Percentiles rank a stretch among this genome's conserved stretches.
These are phyloP conservation scores for Aspergillus piperis DNA, from an alignment of 2,329 filamentous ascomycete species.

Conservation along the genomic window DNA sequence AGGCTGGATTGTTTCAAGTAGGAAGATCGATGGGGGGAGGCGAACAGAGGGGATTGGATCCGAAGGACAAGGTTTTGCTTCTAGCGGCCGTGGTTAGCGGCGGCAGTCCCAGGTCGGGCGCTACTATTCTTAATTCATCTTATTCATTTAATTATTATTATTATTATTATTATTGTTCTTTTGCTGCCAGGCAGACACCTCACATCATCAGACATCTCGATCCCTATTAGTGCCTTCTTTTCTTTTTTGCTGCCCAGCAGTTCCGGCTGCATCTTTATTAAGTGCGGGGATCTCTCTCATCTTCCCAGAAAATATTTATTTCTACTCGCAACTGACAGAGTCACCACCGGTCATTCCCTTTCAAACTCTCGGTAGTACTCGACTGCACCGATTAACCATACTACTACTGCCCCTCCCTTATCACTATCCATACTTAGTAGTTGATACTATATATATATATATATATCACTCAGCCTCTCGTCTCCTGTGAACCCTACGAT, in stretches of 20 bases:
- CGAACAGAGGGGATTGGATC: not conserved
- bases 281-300: not conserved
- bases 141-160: not conserved
- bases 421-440: not conserved
- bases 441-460: not conserved
- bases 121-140: not conserved
- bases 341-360: not conserved
- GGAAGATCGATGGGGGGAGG: not conserved
- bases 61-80: not conserved
- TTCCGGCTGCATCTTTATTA: not conserved
- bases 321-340: not conserved
- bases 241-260: not conserved
- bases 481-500: not conserved
- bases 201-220: not conserved
- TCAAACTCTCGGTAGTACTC: not conserved
- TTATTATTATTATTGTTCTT: not conserved
- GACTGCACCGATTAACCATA: too few species aligned
- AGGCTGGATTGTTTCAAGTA: not conserved
- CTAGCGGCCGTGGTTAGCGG: conserved; percentile 4
- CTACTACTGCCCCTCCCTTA: not conserved
- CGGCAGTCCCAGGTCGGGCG: conserved; percentile 1
- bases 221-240: not conserved
- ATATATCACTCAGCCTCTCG: not conserved
- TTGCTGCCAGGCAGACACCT: not conserved
- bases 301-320: not conserved